Conservation (phyloP, 2,329 filamentous ascomycete genomes). For the Botryotinia calthae region DNA sequence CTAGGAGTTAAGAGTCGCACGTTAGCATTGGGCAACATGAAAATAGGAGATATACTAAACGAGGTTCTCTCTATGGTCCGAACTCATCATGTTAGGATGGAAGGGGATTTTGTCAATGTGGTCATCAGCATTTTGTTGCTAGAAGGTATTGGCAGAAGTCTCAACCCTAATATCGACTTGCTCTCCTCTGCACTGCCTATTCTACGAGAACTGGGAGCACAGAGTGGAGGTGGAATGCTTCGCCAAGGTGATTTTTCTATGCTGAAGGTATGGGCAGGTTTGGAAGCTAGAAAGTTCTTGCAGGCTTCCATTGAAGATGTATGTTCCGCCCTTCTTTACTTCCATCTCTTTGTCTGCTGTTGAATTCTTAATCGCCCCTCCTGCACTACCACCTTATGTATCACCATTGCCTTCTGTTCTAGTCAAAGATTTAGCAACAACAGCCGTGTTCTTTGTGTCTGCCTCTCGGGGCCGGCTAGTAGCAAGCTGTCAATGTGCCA, state of each 20-base stretch:
- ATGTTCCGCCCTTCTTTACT: constrained; percentile 41
- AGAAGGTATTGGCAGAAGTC: constrained; percentile 85
- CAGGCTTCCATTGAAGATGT: constrained; percentile 88
- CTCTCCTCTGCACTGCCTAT: constrained; percentile 86
- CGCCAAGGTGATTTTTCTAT: constrained; percentile 76
- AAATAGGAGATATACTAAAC: constrained; percentile 92
- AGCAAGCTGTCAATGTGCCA: background rate
- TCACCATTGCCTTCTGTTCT: background rate
- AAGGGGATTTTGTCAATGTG: constrained; percentile 98
- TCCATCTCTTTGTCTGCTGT: background rate
- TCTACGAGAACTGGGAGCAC: constrained; percentile 78
- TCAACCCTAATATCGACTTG: constrained; percentile 85
- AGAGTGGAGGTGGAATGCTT: constrained; percentile 68
- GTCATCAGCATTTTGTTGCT: constrained; percentile 91
- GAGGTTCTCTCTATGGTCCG: constrained; percentile 91
- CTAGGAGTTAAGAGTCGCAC: constrained; percentile 86
- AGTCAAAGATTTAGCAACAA: background rate
- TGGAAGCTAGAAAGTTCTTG: constrained; percentile 85
- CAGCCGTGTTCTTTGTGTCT: background rate
- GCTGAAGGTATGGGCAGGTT: constrained; percentile 85
- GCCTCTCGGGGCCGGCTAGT: background rate
- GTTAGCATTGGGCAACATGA: constrained; percentile 88
- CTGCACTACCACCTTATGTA: background rate
- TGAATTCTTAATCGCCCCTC: background rate
- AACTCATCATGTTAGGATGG: constrained; percentile 84